A percentile compares a stretch with the other conserved stretches of the same genome.
Evolutionary conservation across 2,329 filamentous ascomycete species (phyloP).

Genomic region (Clarireedia hainanense): DNA sequence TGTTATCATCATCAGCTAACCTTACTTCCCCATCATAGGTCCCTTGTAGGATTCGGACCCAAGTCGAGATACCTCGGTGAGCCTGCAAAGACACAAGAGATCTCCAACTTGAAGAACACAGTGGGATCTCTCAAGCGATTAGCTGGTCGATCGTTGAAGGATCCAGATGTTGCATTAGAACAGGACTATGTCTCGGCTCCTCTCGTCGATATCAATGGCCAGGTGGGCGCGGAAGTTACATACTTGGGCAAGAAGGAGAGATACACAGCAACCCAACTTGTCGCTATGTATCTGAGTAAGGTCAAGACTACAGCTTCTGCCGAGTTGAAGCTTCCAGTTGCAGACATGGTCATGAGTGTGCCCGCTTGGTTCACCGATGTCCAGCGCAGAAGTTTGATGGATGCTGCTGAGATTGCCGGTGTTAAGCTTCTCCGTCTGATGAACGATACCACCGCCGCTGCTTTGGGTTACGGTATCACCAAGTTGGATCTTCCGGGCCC

Average conservation of each 20-base stretch:
- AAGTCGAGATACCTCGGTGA: slow-evolving; percentile 93
- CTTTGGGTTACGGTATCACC: slow-evolving; percentile 94
- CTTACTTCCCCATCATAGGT: slow-evolving; percentile 41
- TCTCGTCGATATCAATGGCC: slow-evolving; percentile 83
- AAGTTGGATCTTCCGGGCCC: slow-evolving; percentile 84
- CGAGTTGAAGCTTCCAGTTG: slow-evolving; percentile 86
- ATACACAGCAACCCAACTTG: slow-evolving; percentile 89
- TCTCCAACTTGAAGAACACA: slow-evolving; percentile 99
- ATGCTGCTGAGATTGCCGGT: slow-evolving; percentile 88
- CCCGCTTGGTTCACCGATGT: slow-evolving; percentile 96
- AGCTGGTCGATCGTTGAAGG: slow-evolving; percentile 74
- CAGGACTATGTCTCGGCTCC: slow-evolving; percentile 82
- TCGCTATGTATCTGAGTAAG: slow-evolving; percentile 93
- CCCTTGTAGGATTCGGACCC: slow-evolving; percentile 89
- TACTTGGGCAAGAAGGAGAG: slow-evolving; percentile 93
- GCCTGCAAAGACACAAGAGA: slow-evolving; percentile 95
- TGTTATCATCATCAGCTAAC: slow-evolving; percentile 8
- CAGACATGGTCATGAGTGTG: slow-evolving; percentile 88
- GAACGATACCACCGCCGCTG: slow-evolving; percentile 96
- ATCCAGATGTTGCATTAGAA: slow-evolving; percentile 90
- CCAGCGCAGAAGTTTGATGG: slow-evolving; percentile 81
- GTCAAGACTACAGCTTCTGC: slow-evolving; percentile 79
- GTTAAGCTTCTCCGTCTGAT: slow-evolving; percentile 89
- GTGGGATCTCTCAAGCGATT: slow-evolving; percentile 89
- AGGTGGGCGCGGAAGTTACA: slow-evolving; percentile 87